Conservation (phyloP, 108 stramenopile species). For the Pseudonitzschia pungens region DNA sequence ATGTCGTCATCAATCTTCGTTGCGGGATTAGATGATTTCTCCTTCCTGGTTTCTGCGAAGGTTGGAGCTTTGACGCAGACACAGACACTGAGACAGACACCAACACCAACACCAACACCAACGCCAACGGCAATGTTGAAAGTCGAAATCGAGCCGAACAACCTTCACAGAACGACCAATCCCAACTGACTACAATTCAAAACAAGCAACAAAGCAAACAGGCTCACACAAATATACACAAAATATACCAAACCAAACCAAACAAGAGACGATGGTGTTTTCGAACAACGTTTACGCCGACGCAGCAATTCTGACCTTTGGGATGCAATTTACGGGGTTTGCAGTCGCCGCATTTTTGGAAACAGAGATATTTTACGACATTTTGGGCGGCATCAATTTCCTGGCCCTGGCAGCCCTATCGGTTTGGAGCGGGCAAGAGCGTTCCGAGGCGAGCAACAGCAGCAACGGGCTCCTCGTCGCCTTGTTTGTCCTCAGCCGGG, state of each 20-base stretch:
- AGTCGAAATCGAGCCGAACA: too few relatives aligned
- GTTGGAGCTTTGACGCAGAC: too few relatives aligned
- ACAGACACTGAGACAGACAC: too few relatives aligned
- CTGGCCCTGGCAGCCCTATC: slow-evolving; percentile 36
- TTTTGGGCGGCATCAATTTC: slow-evolving; percentile 65
- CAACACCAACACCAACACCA: too few relatives aligned
- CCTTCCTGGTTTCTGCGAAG: too few relatives aligned
- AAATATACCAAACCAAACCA: not conserved
- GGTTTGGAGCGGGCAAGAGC: slow-evolving; percentile 26
- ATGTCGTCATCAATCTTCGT: too few relatives aligned
- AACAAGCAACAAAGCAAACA: too few relatives aligned
- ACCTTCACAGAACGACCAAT: too few relatives aligned
- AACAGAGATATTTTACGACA: slow-evolving; percentile 69
- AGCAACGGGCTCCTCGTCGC: slow-evolving; percentile 37
- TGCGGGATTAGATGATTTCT: too few relatives aligned
- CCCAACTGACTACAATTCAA: too few relatives aligned
- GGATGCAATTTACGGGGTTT: slow-evolving; percentile 55
- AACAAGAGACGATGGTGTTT: not conserved
- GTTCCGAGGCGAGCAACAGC: slow-evolving; percentile 8
- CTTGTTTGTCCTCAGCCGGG: slow-evolving; percentile 52
- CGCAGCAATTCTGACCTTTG: slow-evolving; percentile 47
- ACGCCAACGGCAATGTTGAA: too few relatives aligned
- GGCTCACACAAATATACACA: not conserved
- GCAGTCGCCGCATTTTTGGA: slow-evolving; percentile 45
- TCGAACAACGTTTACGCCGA: slow-evolving; percentile 2